Conservation (phyloP, 1,284 basidiomycete genomes). For the Puccinia coronata region DNA sequence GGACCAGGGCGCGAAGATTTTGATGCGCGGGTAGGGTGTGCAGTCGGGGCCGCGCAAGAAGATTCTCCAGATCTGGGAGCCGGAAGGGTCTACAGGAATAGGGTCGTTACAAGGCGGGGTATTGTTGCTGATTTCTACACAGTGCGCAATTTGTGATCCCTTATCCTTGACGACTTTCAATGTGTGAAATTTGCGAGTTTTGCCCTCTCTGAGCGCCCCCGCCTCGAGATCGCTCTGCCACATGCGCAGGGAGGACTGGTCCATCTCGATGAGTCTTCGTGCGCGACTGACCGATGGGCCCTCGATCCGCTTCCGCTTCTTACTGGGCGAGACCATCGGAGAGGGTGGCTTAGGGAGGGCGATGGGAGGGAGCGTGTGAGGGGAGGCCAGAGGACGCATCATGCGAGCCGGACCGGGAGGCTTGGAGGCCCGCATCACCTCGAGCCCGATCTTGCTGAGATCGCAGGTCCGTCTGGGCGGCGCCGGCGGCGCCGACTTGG, state of each 20-base stretch:
- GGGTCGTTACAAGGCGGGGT: not conserved
- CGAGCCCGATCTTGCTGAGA: not conserved
- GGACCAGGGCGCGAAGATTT: constrained; percentile 13
- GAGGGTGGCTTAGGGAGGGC: not conserved
- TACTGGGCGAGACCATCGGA: constrained; percentile 19
- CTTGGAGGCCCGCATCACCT: not conserved
- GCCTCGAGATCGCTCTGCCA: constrained; percentile 16
- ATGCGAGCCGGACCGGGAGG: not conserved
- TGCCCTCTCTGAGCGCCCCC: not conserved
- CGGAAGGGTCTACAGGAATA: not conserved
- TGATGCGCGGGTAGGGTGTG: not conserved
- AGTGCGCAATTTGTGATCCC: constrained; percentile 13
- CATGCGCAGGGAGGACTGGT: constrained; percentile 18
- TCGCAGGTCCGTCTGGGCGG: not conserved
- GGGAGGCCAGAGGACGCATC: not conserved
- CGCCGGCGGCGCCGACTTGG: not conserved
- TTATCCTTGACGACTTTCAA: not conserved
- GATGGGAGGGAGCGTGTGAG: not conserved
- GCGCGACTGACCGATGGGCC: not conserved
- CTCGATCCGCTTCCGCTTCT: not conserved
- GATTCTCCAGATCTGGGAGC: not conserved
- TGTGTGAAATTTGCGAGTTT: not conserved
- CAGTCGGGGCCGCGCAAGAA: constrained; percentile 1
- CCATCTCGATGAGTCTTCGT: not conserved
- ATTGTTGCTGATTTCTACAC: not conserved